phyloP scores from a whole-genome alignment of 2,329 filamentous ascomycete species.

The Alternaria sp. region DNA sequence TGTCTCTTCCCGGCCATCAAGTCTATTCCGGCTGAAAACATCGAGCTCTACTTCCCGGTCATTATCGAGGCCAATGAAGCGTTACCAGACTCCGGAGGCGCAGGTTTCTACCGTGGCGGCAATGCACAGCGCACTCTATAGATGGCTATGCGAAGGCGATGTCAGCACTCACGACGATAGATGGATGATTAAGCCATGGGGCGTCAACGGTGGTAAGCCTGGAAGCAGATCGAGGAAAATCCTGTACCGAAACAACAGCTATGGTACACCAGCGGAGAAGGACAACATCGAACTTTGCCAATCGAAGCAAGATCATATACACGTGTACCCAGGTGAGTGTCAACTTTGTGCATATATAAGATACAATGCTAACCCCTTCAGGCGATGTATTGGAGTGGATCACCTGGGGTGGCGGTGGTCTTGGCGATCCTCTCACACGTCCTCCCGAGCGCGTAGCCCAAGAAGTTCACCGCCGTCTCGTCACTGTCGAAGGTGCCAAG shows the following conservation, averaged over 20 bases:
- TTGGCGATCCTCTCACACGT: slow-evolving; percentile 58
- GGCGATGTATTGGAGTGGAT: slow-evolving; percentile 61
- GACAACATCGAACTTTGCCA: slow-evolving; percentile 52
- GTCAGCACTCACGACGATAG: slow-evolving; percentile 60
- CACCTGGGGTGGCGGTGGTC: slow-evolving; percentile 61
- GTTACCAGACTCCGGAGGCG: slow-evolving; percentile 59
- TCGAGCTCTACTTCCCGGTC: slow-evolving; percentile 60
- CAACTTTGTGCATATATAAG: background rate
- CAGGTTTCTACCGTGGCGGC: slow-evolving; percentile 59
- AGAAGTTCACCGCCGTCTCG: slow-evolving; percentile 58
- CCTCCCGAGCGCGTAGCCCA: slow-evolving; percentile 56
- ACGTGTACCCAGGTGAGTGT: slow-evolving; percentile 52
- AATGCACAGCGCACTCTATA: slow-evolving; percentile 60
- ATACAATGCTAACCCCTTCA: slow-evolving; percentile 13
- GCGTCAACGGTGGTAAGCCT: slow-evolving; percentile 58
- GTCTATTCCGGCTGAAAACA: slow-evolving; percentile 59
- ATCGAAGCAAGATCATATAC: slow-evolving; percentile 60
- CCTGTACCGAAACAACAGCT: slow-evolving; percentile 54
- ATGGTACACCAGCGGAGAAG: slow-evolving; percentile 44
- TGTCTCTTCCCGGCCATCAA: slow-evolving; percentile 62
- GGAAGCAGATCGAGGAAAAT: slow-evolving; percentile 56
- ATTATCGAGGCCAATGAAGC: slow-evolving; percentile 60
- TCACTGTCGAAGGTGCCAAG: slow-evolving; percentile 55
- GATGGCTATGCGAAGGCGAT: slow-evolving; percentile 58
- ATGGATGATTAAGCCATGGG: slow-evolving; percentile 62